Percentiles rank a stretch among this genome's conserved stretches.
These are phyloP conservation scores for Dipodascus albidus DNA, from an alignment of 805 yeast species.

Conservation along the genomic window DNA sequence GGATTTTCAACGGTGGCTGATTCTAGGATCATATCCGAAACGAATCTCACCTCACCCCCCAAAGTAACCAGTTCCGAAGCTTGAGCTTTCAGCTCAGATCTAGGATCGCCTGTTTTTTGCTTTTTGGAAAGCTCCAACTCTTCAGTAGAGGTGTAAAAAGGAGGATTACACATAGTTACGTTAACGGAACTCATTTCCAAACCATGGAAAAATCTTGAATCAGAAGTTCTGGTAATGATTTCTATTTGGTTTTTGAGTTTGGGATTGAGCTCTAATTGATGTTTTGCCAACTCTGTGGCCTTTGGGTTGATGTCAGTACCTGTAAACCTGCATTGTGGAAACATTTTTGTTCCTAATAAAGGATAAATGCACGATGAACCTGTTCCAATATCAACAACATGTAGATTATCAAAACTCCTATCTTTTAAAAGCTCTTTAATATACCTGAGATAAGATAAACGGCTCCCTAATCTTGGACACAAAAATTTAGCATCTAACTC, in stretches of 20 bases:
- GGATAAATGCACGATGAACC: conserved; percentile 41
- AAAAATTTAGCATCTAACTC: conserved; percentile 8
- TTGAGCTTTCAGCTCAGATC: conserved; percentile 16
- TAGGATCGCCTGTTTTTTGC: conserved; percentile 19
- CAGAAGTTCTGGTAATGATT: neutral
- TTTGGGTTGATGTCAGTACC: conserved; percentile 21
- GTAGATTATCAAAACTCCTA: conserved; percentile 2
- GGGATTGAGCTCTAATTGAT: conserved; percentile 24
- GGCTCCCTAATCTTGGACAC: conserved; percentile 18
- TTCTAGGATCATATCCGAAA: conserved; percentile 26
- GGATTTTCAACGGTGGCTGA: conserved; percentile 14
- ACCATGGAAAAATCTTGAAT: no score
- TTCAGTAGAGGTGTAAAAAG: conserved; percentile 31
- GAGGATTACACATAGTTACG: conserved; percentile 42
- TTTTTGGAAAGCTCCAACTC: conserved; percentile 23
- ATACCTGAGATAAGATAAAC: conserved; percentile 23
- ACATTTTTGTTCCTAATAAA: conserved; percentile 23
- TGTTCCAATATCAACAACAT: conserved; percentile 33
- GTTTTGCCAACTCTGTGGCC: conserved; percentile 34
- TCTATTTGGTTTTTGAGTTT: conserved; percentile 7
- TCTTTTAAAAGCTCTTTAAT: conserved; percentile 14
- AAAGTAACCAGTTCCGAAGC: conserved; percentile 29
- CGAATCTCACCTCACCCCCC: conserved; percentile 38
- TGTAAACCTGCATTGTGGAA: conserved; percentile 5
- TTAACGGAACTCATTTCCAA: conserved; percentile 2